Base-by-base conservation (phyloP, 2,329 filamentous ascomycete species). In the Penicillium italicum region DNA sequence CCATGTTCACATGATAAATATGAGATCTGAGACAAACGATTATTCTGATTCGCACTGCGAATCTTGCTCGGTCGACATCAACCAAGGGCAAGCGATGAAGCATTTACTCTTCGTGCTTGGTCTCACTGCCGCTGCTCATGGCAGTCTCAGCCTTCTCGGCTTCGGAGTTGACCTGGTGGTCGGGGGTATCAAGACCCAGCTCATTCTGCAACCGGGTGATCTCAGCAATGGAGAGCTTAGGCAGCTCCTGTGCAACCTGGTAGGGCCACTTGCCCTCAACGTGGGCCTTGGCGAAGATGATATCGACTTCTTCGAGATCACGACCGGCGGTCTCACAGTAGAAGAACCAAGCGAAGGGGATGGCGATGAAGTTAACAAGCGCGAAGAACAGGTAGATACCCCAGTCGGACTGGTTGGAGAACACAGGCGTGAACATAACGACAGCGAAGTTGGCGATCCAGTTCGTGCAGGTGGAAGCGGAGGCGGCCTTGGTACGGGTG, bases 371-470 rank as follows among this genome's bases (percentile, higher is more conserved):
- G 62, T 74, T 73, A 61, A 74, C 62, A n/a, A 65, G 57, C 3
- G 69, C 70, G 45, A 76, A 75, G 67, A 76, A 74, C 45, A 75
- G 69, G 62, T 76, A 76, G 24, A 71, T 65, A 52, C 72, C 72
- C 73, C 73, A 76, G 6, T 59, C 49, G 22, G 69, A 71, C 37
- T 62, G 57, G 34, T 54, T 46, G 5, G 72, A 62, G 66, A 75
- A 73, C 42, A 75, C 64, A 6, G 73, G 73, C 0, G 73, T 75
- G 55, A 75, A 77, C 71, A 81, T 82, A 55, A 82, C 73, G 26
- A 76, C 71, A 16, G 77, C 77, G 62, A 81, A 82, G 69, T 81
- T 81, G 69, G 75, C 79, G 4, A 80, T 69, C 79, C 80, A 82
- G 70, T 81, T 82, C 44, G 73, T 74, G 59, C 75, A 76, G 4